Percentiles rank a stretch among this genome's conserved stretches.
Evolutionary conservation across 129 eudicot species (phyloP).

Genomic region (Flaveria brownii): DNA sequence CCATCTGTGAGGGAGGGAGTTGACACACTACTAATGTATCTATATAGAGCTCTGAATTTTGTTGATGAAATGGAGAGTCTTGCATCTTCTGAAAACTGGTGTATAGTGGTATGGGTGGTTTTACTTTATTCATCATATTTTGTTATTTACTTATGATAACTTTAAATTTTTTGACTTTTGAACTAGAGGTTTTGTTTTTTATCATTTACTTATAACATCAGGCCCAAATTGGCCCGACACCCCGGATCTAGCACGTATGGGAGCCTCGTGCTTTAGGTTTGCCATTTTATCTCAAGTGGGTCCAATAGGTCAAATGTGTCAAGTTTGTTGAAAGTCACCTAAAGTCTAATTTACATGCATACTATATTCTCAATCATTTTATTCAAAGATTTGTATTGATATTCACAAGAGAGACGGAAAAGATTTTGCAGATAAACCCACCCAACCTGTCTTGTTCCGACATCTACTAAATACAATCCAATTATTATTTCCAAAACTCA

Average conservation of each 20-base stretch:
- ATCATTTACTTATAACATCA: too few species aligned
- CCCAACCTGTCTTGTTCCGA: not conserved
- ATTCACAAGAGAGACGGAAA: not conserved
- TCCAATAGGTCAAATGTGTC: not conserved
- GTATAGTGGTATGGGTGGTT: slow-evolving; percentile 74
- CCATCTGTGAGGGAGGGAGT: slow-evolving; percentile 83
- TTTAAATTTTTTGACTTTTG: not conserved
- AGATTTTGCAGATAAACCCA: not conserved
- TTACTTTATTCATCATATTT: slow-evolving; percentile 14
- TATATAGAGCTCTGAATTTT: slow-evolving; percentile 73
- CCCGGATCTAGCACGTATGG: too few species aligned
- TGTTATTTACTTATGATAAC: not conserved
- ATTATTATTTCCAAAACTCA: not conserved
- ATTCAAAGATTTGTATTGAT: not conserved
- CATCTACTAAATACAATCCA: not conserved
- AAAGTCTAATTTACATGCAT: not conserved
- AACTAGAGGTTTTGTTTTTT: not conserved
- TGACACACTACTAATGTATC: slow-evolving; percentile 95
- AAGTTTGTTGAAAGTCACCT: not conserved
- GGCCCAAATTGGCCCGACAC: too few species aligned
- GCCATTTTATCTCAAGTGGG: slow-evolving; percentile 3
- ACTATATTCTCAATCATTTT: not conserved
- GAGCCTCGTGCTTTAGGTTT: not conserved
- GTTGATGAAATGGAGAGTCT: slow-evolving; percentile 93
- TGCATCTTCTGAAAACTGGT: slow-evolving; percentile 91